Conservation (phyloP, 2,329 filamentous ascomycete genomes). For the Pseudogymnoascus sp. region DNA sequence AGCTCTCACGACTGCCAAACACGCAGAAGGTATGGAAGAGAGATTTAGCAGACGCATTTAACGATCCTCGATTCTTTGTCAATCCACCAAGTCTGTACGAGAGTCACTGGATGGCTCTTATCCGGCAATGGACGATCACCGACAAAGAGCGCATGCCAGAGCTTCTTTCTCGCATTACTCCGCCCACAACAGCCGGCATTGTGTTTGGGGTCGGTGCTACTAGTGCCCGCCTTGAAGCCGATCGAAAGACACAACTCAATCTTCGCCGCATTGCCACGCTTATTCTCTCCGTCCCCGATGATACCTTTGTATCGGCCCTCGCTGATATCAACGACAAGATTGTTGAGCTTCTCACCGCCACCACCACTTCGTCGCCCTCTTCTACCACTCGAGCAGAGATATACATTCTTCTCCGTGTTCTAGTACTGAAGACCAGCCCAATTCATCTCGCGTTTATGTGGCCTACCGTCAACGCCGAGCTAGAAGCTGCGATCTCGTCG, state of each 20-base stretch:
- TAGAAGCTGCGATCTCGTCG: slow-evolving; percentile 71
- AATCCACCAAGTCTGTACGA: slow-evolving; percentile 57
- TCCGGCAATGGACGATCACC: slow-evolving; percentile 73
- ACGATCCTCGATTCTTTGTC: slow-evolving; percentile 79
- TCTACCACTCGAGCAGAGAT: slow-evolving; percentile 82
- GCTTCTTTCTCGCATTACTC: slow-evolving; percentile 65
- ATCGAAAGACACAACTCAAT: slow-evolving; percentile 85
- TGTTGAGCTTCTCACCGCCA: slow-evolving; percentile 77
- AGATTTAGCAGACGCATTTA: slow-evolving; percentile 85
- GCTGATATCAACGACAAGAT: slow-evolving; percentile 69
- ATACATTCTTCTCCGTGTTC: slow-evolving; percentile 76
- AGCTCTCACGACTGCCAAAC: slow-evolving; percentile 67
- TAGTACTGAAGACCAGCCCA: slow-evolving; percentile 70
- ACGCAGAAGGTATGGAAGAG: slow-evolving; percentile 89
- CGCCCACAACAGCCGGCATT: slow-evolving; percentile 87
- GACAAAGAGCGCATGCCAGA: slow-evolving; percentile 88
- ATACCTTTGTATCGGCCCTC: slow-evolving; percentile 73
- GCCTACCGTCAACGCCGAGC: slow-evolving; percentile 80
- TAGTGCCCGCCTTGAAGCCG: slow-evolving; percentile 87
- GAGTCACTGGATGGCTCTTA: slow-evolving; percentile 69
- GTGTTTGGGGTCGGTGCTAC: slow-evolving; percentile 98
- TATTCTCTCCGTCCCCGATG: slow-evolving; percentile 65
- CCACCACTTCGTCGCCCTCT: slow-evolving; percentile 81
- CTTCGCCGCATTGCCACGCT: slow-evolving; percentile 74
- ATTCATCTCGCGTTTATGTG: slow-evolving; percentile 78